A percentile compares a stretch with the other conserved stretches of the same genome.
Evolutionary conservation across 345 rosid species (phyloP).

Genomic region (Hibiscus mutabilis): DNA sequence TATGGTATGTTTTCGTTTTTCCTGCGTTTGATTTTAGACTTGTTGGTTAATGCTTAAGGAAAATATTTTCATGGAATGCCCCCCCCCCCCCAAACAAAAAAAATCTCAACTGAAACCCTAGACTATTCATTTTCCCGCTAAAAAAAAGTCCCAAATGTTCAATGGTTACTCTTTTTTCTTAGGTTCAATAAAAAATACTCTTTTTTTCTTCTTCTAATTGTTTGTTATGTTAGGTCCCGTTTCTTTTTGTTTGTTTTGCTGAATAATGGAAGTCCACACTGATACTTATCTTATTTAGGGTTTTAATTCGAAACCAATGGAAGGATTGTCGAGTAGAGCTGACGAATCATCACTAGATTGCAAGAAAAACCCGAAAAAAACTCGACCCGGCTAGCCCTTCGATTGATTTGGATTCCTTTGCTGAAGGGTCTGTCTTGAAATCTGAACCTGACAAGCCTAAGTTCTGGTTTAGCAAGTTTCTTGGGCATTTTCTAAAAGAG

Average conservation of each 20-base stretch:
- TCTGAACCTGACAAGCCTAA: slow-evolving; percentile 15
- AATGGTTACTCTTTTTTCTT: neutral
- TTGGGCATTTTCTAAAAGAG: slow-evolving; percentile 27
- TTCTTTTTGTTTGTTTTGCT: neutral
- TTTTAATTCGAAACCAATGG: slow-evolving; percentile 35
- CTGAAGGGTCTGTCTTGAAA: slow-evolving; percentile 6
- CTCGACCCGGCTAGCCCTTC: slow-evolving; percentile 4
- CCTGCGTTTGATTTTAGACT: neutral
- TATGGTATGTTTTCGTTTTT: neutral
- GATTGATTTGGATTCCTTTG: slow-evolving; percentile 10
- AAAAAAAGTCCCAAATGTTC: slow-evolving; percentile 2
- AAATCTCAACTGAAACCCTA: slow-evolving; percentile 28
- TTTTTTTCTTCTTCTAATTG: neutral
- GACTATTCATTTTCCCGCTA: slow-evolving; percentile 34
- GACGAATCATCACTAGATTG: slow-evolving; percentile 27
- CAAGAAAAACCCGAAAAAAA: slow-evolving; percentile 15
- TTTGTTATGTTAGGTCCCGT: neutral
- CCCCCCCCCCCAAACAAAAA: neutral
- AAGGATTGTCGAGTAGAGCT: slow-evolving; percentile 38
- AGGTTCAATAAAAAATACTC: no score
- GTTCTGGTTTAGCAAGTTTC: slow-evolving; percentile 25
- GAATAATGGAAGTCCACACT: slow-evolving; percentile 1
- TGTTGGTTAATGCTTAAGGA: neutral
- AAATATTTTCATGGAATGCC: neutral
- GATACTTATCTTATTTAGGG: slow-evolving; percentile 22